These are phyloP conservation scores for Vaccinium macrocarpon DNA, from an alignment of 148 eudicot genomes.

Conservation along the genomic window DNA sequence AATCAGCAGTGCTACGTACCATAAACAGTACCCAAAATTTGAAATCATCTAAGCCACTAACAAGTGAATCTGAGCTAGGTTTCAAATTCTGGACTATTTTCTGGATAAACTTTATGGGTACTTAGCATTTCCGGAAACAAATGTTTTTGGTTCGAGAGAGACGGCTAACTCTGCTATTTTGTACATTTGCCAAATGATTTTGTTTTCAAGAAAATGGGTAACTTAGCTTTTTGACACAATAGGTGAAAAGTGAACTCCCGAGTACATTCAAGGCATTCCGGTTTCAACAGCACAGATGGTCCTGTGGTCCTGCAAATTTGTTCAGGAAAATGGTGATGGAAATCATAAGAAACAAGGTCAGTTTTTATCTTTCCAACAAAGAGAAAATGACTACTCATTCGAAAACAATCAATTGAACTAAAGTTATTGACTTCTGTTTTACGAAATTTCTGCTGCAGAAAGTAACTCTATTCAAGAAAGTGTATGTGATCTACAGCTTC, in stretches of 20 bases:
- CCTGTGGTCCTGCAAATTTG: slow-evolving; percentile 63
- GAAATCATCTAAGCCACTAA: no score
- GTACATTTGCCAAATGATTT: neutral
- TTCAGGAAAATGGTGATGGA: slow-evolving; percentile 55
- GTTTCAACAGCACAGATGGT: slow-evolving; percentile 60
- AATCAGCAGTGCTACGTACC: no score
- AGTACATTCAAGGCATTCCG: slow-evolving; percentile 55
- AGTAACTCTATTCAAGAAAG: slow-evolving; percentile 50
- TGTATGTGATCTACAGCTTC: slow-evolving; percentile 56
- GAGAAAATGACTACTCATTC: neutral
- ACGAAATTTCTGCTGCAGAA: slow-evolving; percentile 26
- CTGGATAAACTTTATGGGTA: no score
- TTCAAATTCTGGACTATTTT: no score
- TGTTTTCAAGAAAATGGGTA: neutral
- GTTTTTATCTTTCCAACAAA: neutral
- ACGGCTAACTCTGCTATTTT: neutral
- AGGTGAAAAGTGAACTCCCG: slow-evolving; percentile 62
- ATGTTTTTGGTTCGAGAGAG: neutral
- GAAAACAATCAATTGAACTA: neutral
- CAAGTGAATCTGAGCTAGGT: no score
- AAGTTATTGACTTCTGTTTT: neutral
- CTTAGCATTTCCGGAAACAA: neutral
- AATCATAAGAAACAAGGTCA: slow-evolving; percentile 40
- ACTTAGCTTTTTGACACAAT: neutral
- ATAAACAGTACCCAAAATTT: no score